These are phyloP conservation scores for Cyclaneusma minus DNA, from an alignment of 2,329 filamentous ascomycete species.

Conservation along the genomic window DNA sequence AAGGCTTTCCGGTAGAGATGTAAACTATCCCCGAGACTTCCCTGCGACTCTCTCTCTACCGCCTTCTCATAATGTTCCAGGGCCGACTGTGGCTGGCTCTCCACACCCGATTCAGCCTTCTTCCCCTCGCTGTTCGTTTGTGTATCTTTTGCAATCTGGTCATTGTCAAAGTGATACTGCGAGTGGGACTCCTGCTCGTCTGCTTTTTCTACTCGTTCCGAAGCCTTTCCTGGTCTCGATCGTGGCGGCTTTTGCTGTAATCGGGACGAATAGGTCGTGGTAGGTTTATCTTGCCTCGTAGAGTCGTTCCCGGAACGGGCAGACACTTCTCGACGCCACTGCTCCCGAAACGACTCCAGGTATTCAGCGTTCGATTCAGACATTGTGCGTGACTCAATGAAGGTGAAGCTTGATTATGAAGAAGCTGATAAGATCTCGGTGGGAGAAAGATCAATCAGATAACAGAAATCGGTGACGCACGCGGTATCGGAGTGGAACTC, in stretches of 20 bases:
- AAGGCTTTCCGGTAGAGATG: conserved; percentile 83
- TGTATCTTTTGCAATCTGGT: conserved; percentile 13
- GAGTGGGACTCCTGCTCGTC: conserved; percentile 5
- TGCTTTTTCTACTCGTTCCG: conserved; percentile 1
- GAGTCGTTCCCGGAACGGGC: conserved; percentile 9
- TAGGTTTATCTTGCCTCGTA: background rate
- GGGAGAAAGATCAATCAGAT: no score
- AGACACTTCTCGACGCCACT: conserved; percentile 62
- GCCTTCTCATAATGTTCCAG: conserved; percentile 88
- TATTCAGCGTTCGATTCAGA: conserved; percentile 45
- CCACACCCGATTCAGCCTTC: conserved; percentile 10
- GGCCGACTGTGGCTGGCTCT: conserved; percentile 58
- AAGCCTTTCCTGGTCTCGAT: background rate
- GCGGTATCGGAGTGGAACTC: no score
- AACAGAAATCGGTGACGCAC: no score
- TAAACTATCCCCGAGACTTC: conserved; percentile 78
- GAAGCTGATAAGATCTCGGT: no score
- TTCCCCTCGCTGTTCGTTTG: conserved; percentile 7
- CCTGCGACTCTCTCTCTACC: conserved; percentile 73
- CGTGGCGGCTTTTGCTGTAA: conserved; percentile 8
- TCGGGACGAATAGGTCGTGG: background rate
- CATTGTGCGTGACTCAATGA: conserved; percentile 8
- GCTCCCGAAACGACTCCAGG: conserved; percentile 71
- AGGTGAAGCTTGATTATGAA: no score
- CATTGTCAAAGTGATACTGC: conserved; percentile 19